Evolutionary conservation across 345 rosid genomes (phyloP).

Genomic region (Citrus inodora): DNA sequence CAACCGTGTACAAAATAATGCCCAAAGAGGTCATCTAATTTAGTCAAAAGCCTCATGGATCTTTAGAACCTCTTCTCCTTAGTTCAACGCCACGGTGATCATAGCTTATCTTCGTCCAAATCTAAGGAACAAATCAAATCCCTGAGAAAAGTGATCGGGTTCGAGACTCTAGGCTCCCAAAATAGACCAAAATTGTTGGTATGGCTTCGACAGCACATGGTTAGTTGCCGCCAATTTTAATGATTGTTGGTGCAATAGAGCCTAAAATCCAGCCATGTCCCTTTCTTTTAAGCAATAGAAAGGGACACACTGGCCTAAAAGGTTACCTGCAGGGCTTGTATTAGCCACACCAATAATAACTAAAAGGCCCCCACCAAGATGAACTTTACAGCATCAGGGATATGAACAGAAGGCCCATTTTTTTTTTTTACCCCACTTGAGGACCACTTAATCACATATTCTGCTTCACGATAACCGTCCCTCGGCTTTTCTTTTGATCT

Average conservation of each 20-base stretch:
- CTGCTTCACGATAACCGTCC: background rate
- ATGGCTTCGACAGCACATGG: background rate
- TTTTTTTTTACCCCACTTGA: background rate
- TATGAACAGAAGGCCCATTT: background rate
- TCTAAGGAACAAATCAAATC: background rate
- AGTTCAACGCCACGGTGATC: background rate
- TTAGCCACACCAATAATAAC: constrained; percentile 3
- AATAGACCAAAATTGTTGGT: background rate
- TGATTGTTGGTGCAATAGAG: background rate
- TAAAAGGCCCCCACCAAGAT: background rate
- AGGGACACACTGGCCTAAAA: constrained; percentile 16
- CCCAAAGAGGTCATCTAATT: background rate
- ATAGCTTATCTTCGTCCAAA: too few species aligned
- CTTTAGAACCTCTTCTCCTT: background rate
- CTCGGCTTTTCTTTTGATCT: constrained; percentile 27
- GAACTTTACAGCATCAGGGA: background rate
- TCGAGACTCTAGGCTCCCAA: constrained; percentile 19
- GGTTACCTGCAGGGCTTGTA: background rate
- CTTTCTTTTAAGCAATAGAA: constrained; percentile 1
- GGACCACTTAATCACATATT: constrained; percentile 21
- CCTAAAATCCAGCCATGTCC: constrained; percentile 1
- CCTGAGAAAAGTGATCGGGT: constrained; percentile 12
- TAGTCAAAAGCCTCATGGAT: background rate
- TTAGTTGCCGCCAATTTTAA: constrained; percentile 19
- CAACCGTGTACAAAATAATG: background rate